Conservation (phyloP, 2,329 filamentous ascomycete genomes). For the Cladosporium sp. region DNA sequence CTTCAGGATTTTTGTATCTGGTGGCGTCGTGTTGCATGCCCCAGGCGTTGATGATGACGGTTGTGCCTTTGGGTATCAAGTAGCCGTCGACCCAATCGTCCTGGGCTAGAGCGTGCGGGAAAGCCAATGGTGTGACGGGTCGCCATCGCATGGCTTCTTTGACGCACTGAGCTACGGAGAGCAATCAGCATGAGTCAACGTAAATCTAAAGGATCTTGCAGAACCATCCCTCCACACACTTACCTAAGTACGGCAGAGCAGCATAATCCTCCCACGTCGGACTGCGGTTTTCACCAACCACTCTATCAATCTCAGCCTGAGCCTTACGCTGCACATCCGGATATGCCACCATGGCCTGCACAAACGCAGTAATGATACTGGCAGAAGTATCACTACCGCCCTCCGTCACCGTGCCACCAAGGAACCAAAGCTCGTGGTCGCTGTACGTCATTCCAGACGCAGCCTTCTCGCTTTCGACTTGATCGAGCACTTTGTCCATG, state of each 20-base stretch:
- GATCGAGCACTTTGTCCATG: slow-evolving; percentile 45
- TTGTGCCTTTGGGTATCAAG: slow-evolving; percentile 40
- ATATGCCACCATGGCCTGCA: slow-evolving; percentile 37
- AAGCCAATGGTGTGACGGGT: slow-evolving; percentile 36
- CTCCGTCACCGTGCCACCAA: slow-evolving; percentile 39
- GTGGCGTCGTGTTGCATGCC: slow-evolving; percentile 42
- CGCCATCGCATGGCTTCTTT: slow-evolving; percentile 42
- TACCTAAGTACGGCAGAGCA: slow-evolving; percentile 35
- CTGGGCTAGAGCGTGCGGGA: slow-evolving; percentile 42
- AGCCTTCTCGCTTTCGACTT: slow-evolving; percentile 29
- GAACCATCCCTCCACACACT: neutral
- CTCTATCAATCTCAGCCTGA: slow-evolving; percentile 35
- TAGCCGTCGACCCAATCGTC: slow-evolving; percentile 36
- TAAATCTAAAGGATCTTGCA: neutral
- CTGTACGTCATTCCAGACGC: slow-evolving; percentile 26
- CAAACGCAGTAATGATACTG: slow-evolving; percentile 39
- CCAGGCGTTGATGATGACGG: slow-evolving; percentile 41
- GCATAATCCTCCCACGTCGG: slow-evolving; percentile 36
- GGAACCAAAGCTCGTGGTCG: slow-evolving; percentile 41
- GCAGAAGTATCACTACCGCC: slow-evolving; percentile 45
- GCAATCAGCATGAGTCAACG: neutral
- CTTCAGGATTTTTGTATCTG: slow-evolving; percentile 29
- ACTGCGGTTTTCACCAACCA: slow-evolving; percentile 30
- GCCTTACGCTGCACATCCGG: slow-evolving; percentile 34
- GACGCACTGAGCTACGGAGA: slow-evolving; percentile 26